Percentiles rank a stretch among this genome's conserved stretches.
Evolutionary conservation across 176 grass and related monocot species (phyloP).

Genomic region (Aegilops speltoides): DNA sequence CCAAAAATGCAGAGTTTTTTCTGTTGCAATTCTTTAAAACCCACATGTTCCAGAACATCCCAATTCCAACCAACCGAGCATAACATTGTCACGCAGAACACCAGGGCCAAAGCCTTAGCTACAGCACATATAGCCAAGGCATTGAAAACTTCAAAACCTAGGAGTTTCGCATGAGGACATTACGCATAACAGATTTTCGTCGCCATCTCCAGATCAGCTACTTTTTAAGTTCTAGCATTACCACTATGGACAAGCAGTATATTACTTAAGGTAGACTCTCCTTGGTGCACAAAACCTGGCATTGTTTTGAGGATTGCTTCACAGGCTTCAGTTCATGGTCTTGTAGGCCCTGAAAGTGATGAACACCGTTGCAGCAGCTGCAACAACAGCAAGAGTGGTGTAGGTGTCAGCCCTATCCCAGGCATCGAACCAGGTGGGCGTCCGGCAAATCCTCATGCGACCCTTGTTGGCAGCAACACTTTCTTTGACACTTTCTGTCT

Average conservation of each 20-base stretch:
- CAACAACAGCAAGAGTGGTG: conserved; percentile 75
- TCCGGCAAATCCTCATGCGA: conserved; percentile 48
- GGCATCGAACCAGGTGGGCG: conserved; percentile 84
- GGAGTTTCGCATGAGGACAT: conserved; percentile 10
- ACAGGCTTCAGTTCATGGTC: conserved; percentile 46
- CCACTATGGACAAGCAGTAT: conserved; percentile 42
- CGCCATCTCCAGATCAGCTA: conserved; percentile 28
- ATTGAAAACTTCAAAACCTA: neutral
- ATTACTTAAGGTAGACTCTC: conserved; percentile 11
- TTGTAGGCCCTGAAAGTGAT: conserved; percentile 82
- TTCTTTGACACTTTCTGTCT: conserved; percentile 36
- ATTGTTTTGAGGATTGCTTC: conserved; percentile 19
- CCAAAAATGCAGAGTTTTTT: neutral
- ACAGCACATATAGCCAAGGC: conserved; percentile 14
- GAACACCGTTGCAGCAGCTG: conserved; percentile 60
- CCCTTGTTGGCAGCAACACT: conserved; percentile 35
- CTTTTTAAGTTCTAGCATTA: conserved; percentile 28
- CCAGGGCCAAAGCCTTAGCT: conserved; percentile 15
- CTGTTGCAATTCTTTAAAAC: neutral
- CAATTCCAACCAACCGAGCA: conserved; percentile 11
- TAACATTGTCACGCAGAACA: neutral
- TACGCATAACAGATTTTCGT: conserved; percentile 22
- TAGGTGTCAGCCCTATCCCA: conserved; percentile 84
- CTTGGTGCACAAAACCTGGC: conserved; percentile 18
- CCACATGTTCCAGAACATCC: conserved; percentile 7